Evolutionary conservation across 148 eudicot genomes (phyloP).

Genomic region (Simmondsia chinensis): DNA sequence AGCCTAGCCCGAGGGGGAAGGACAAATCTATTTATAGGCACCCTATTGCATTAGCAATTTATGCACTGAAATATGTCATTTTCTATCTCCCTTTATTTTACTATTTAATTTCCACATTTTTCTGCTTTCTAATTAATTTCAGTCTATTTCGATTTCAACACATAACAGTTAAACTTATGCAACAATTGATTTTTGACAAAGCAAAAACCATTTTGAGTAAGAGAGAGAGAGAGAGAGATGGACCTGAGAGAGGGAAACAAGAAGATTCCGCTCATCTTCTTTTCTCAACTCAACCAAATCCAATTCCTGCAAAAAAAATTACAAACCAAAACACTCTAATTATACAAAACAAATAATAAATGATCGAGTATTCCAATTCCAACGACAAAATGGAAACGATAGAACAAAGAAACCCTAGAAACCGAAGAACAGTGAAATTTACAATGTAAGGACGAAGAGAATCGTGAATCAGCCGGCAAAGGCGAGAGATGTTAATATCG

Average conservation of each 20-base stretch:
- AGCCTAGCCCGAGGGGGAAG: too few relatives aligned
- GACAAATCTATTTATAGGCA: too few relatives aligned
- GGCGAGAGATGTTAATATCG: conserved; percentile 18
- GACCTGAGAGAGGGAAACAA: conserved; percentile 39
- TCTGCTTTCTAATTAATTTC: too few relatives aligned
- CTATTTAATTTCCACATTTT: too few relatives aligned
- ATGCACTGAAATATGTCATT: too few relatives aligned
- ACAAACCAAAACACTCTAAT: not conserved
- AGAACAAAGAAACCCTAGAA: conserved; percentile 1
- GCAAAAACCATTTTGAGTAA: not conserved
- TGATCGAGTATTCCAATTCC: not conserved
- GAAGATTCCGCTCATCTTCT: conserved; percentile 25
- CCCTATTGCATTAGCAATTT: too few relatives aligned
- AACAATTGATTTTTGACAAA: too few relatives aligned
- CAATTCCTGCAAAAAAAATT: conserved; percentile 15
- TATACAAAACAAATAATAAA: not conserved
- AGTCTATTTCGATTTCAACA: too few relatives aligned
- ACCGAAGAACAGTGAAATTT: not conserved
- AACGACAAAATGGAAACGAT: not conserved
- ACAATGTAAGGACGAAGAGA: conserved; percentile 31
- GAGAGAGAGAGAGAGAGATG: conserved; percentile 14
- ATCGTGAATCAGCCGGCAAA: conserved; percentile 34
- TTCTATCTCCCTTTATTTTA: too few relatives aligned
- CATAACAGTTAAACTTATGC: too few relatives aligned
- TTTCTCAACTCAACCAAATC: conserved; percentile 6